A percentile compares a stretch with the other conserved stretches of the same genome.
phyloP scores from a whole-genome alignment of 768 basidiomycete species.

The Amanita muscaria region DNA sequence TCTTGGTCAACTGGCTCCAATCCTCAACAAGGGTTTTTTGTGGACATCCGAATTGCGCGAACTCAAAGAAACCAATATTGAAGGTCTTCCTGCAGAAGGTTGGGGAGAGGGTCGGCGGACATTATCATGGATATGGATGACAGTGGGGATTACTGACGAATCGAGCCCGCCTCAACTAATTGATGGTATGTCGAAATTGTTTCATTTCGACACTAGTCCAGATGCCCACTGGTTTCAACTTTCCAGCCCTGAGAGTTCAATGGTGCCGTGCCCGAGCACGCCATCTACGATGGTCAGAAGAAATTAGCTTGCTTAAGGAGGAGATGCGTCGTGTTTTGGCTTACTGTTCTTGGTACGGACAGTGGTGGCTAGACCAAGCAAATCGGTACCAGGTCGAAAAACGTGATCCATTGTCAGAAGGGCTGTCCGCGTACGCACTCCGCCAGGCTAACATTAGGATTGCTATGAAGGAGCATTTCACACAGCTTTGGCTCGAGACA shows the following conservation, averaged over 20 bases:
- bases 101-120: slow-evolving; percentile 8
- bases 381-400: neutral
- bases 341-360: slow-evolving; percentile 13
- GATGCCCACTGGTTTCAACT: neutral
- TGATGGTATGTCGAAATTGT: slow-evolving; percentile 7
- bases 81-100: slow-evolving; percentile 1
- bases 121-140: slow-evolving; percentile 15
- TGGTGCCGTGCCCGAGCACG: slow-evolving; percentile 18
- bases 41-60: slow-evolving; percentile 7
- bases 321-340: slow-evolving; percentile 16
- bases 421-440: slow-evolving; percentile 7
- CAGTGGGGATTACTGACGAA: slow-evolving; percentile 5
- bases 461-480: slow-evolving; percentile 2
- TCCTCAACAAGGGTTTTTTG: neutral
- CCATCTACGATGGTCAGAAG: slow-evolving; percentile 15
- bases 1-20: neutral
- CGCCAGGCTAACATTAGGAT: slow-evolving; percentile 6
- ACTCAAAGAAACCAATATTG: slow-evolving; percentile 9
- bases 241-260: slow-evolving; percentile 15
- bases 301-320: slow-evolving; percentile 16
- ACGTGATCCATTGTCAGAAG: slow-evolving; percentile 5
- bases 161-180: slow-evolving; percentile 6
- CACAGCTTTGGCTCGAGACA: slow-evolving; percentile 1
- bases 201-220: neutral
- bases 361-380: slow-evolving; percentile 13